Conservation (phyloP, 2,329 filamentous ascomycete species). For the Penicillium olsonii region DNA sequence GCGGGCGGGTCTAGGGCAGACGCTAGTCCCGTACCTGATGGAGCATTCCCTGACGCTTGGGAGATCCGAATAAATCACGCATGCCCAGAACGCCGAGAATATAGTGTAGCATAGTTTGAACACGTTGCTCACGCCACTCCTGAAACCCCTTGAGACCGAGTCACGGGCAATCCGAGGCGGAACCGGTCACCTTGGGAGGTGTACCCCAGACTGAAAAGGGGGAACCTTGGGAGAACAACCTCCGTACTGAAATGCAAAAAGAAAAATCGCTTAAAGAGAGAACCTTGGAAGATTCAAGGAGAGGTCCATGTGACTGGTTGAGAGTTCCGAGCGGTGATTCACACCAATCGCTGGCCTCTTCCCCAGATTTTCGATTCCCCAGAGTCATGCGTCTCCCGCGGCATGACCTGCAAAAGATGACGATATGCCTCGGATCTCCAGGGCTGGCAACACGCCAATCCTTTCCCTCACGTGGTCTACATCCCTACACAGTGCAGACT, state of each 20-base stretch:
- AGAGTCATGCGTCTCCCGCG: slow-evolving; percentile 6
- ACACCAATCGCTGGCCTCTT: slow-evolving; percentile 21
- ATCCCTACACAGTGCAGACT: too few relatives aligned
- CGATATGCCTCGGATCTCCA: background rate
- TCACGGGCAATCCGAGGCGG: slow-evolving; percentile 3
- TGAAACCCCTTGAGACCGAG: background rate
- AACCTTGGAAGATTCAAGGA: background rate
- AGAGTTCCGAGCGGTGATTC: slow-evolving; percentile 18
- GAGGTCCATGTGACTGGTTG: slow-evolving; percentile 19
- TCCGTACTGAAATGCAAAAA: background rate
- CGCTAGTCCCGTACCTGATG: slow-evolving; percentile 19
- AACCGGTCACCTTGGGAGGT: slow-evolving; percentile 14
- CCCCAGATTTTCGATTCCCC: slow-evolving; percentile 32
- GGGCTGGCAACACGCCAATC: background rate
- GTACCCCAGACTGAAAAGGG: slow-evolving; percentile 18
- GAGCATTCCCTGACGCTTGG: background rate
- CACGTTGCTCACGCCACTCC: background rate
- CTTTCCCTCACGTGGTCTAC: background rate
- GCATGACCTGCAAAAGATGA: background rate
- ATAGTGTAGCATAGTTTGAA: background rate
- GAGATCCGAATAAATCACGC: slow-evolving; percentile 20
- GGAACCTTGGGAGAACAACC: background rate
- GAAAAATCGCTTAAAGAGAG: slow-evolving; percentile 1
- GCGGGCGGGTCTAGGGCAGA: slow-evolving; percentile 21
- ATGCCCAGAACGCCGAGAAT: slow-evolving; percentile 15